Evolutionary conservation across 306 rosid genomes (phyloP).

Genomic region (Glycine soja): DNA sequence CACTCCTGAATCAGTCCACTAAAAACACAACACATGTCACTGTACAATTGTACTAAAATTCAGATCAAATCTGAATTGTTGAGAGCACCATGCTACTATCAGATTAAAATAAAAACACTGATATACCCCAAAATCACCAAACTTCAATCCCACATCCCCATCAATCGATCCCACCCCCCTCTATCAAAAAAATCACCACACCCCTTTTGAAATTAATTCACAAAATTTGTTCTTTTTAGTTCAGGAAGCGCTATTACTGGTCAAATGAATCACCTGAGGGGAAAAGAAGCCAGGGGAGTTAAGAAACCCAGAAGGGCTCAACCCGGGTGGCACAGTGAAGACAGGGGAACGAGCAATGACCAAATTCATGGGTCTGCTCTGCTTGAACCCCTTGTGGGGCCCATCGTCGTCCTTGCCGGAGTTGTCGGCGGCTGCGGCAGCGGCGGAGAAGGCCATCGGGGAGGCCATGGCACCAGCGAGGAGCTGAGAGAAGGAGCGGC

Average conservation of each 20-base stretch:
- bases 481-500: slow-evolving; percentile 86
- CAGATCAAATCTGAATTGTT: slow-evolving; percentile 39
- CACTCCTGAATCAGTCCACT: slow-evolving; percentile 15
- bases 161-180: slow-evolving; percentile 5
- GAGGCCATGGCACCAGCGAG: slow-evolving; percentile 99
- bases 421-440: slow-evolving; percentile 42
- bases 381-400: slow-evolving; percentile 73
- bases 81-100: not conserved
- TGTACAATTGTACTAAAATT: not conserved
- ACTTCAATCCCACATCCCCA: not conserved
- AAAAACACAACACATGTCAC: not conserved
- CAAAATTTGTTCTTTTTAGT: not conserved
- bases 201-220: slow-evolving; percentile 18
- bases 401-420: slow-evolving; percentile 54
- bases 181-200: slow-evolving; percentile 36
- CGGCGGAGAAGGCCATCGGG: slow-evolving; percentile 64
- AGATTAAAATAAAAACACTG: not conserved
- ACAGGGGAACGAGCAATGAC: slow-evolving; percentile 74
- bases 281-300: slow-evolving; percentile 93
- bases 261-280: slow-evolving; percentile 68
- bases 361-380: slow-evolving; percentile 84
- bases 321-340: slow-evolving; percentile 82
- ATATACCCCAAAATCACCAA: slow-evolving; percentile 7
- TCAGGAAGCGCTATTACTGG: not conserved
- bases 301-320: slow-evolving; percentile 93